Evolutionary conservation across 2,329 filamentous ascomycete genomes (phyloP).

Genomic region (Fusarium newnesense): DNA sequence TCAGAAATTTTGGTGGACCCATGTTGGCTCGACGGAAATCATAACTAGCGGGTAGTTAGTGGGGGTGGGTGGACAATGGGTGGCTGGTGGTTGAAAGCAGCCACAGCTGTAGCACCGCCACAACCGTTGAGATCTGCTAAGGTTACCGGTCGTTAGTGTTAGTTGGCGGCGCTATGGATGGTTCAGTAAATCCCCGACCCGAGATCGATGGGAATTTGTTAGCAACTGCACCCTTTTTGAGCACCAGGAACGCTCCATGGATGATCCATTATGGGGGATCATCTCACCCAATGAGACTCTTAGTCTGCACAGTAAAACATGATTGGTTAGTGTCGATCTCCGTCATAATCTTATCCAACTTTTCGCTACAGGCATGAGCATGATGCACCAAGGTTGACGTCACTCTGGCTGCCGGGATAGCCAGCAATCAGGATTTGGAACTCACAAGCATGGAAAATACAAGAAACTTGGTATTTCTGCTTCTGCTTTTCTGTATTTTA

Average conservation of each 20-base stretch:
- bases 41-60: conserved; percentile 35
- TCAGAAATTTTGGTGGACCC: conserved; percentile 43
- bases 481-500: conserved; percentile 15
- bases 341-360: conserved; percentile 40
- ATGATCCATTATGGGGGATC: not conserved
- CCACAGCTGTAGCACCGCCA: not conserved
- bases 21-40: conserved; percentile 10
- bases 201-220: not conserved
- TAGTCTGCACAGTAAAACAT: conserved; percentile 10
- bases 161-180: conserved; percentile 12
- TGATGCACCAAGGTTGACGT: conserved; percentile 38
- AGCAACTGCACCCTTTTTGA: not conserved
- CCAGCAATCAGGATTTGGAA: conserved; percentile 45
- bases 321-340: conserved; percentile 36
- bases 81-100: conserved; percentile 4
- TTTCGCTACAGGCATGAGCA: conserved; percentile 19
- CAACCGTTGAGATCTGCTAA: conserved; percentile 9
- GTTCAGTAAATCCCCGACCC: conserved; percentile 12
- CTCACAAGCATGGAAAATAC: conserved; percentile 38
- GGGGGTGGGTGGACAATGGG: conserved; percentile 25
- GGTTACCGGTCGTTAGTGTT: not conserved
- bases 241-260: conserved; percentile 8
- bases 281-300: conserved; percentile 8
- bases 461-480: conserved; percentile 19
- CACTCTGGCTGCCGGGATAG: conserved; percentile 33